Evolutionary conservation across 305 asterid genomes (phyloP).

Genomic region (Fraxinus ornus): DNA sequence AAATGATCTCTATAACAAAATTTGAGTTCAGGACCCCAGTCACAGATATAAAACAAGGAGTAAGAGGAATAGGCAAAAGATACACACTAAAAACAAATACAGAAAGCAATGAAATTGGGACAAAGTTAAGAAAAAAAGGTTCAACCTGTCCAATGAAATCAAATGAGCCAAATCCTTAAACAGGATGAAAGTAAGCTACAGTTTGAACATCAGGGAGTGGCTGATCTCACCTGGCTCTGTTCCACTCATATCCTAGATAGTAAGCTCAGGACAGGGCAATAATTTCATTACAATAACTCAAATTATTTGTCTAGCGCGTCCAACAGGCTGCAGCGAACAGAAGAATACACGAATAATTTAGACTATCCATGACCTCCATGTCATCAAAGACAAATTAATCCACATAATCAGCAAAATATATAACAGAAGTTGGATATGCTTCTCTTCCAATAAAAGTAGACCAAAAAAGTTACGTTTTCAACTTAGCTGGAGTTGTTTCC

Average conservation of each 20-base stretch:
- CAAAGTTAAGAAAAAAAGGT: conserved; percentile 14
- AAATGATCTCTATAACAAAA: conserved; percentile 11
- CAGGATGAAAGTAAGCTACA: background rate
- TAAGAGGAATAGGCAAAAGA: conserved; percentile 6
- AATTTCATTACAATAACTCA: conserved; percentile 12
- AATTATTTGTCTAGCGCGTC: background rate
- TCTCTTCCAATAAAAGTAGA: background rate
- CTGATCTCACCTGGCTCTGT: background rate
- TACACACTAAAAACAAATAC: background rate
- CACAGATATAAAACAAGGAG: background rate
- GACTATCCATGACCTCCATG: background rate
- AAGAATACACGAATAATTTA: background rate
- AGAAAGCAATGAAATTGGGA: background rate
- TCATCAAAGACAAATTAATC: background rate
- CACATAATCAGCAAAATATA: background rate
- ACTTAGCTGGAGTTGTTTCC: background rate
- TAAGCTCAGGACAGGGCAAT: background rate
- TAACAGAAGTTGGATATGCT: background rate
- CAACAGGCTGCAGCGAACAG: background rate
- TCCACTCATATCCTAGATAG: background rate
- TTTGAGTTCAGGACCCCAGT: background rate
- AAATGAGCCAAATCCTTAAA: background rate
- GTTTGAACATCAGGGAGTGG: background rate
- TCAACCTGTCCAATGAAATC: background rate
- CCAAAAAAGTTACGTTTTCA: background rate